Percentiles rank a stretch among this genome's conserved stretches.
These are phyloP conservation scores for Mrakiaceae sp. DNA, from an alignment of 1,284 basidiomycete species.

Conservation along the genomic window DNA sequence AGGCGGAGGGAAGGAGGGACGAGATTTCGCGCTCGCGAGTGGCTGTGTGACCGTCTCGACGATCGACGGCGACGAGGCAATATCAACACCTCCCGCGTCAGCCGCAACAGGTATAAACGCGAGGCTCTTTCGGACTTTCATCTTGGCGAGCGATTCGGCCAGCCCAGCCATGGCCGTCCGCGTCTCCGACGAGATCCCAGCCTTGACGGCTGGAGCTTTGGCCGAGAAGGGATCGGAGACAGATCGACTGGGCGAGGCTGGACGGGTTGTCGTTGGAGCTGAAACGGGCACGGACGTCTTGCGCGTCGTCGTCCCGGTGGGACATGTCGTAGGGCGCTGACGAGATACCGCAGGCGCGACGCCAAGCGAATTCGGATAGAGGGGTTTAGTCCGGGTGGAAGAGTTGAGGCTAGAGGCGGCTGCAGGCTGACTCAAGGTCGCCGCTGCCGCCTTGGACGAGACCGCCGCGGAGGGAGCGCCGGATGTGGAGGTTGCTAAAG, in stretches of 20 bases:
- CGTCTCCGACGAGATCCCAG: constrained; percentile 1
- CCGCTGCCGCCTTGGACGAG: background rate
- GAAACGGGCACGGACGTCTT: constrained; percentile 3
- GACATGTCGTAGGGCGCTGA: background rate
- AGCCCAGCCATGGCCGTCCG: constrained; percentile 9
- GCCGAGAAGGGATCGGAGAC: constrained; percentile 1
- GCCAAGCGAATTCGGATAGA: constrained; percentile 2
- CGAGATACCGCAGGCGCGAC: background rate
- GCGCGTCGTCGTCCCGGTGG: background rate
- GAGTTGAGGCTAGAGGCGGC: background rate
- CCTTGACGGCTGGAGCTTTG: background rate
- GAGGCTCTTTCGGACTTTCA: constrained; percentile 7
- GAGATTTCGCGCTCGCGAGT: background rate
- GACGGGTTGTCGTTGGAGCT: background rate
- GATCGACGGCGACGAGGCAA: background rate
- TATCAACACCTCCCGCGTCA: no score
- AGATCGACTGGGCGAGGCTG: background rate
- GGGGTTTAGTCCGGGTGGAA: background rate
- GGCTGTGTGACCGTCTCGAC: background rate
- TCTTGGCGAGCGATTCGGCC: constrained; percentile 10
- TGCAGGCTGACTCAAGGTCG: no score
- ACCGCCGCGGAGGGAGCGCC: background rate
- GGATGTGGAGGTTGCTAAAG: background rate
- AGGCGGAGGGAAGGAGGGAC: constrained; percentile 3
- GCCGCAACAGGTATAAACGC: background rate